These are phyloP conservation scores for Nissolia schottii DNA, from an alignment of 306 rosid species.

Conservation along the genomic window DNA sequence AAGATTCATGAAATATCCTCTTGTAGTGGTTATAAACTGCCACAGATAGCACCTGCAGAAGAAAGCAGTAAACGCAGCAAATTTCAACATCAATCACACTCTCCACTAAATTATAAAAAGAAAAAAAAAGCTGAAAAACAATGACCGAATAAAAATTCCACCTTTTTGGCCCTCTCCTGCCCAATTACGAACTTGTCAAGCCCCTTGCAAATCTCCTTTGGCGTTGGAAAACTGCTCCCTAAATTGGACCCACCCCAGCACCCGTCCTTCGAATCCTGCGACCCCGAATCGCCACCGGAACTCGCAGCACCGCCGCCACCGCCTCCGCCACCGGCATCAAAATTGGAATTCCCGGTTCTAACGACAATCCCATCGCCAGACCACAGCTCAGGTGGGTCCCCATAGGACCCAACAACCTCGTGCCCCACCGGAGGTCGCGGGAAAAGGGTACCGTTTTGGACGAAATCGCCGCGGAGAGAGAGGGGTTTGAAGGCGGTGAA, in stretches of 20 bases:
- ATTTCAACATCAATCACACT: too few relatives aligned
- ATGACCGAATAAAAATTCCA: not conserved
- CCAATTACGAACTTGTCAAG: constrained; percentile 96
- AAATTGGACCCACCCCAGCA: constrained; percentile 87
- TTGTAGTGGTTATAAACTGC: constrained; percentile 97
- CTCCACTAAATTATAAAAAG: not conserved
- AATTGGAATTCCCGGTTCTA: constrained; percentile 42
- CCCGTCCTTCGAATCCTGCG: constrained; percentile 52
- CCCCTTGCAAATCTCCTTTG: constrained; percentile 86
- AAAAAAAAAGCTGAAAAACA: not conserved
- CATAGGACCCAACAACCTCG: constrained; percentile 37
- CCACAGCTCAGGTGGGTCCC: constrained; percentile 96
- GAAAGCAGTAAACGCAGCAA: too few relatives aligned
- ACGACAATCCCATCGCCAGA: constrained; percentile 83
- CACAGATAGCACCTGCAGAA: constrained; percentile 81
- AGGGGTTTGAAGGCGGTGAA: constrained; percentile 73
- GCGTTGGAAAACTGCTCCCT: constrained; percentile 82
- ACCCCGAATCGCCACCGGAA: constrained; percentile 59
- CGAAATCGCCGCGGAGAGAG: constrained; percentile 54
- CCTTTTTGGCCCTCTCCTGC: constrained; percentile 94
- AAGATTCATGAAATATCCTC: constrained; percentile 68
- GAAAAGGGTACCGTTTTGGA: constrained; percentile 27
- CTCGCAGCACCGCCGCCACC: constrained; percentile 46
- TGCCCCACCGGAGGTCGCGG: not conserved
- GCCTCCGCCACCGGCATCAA: constrained; percentile 36